These are phyloP conservation scores for Cercospora sojina DNA, from an alignment of 2,329 filamentous ascomycete species.

Conservation along the genomic window DNA sequence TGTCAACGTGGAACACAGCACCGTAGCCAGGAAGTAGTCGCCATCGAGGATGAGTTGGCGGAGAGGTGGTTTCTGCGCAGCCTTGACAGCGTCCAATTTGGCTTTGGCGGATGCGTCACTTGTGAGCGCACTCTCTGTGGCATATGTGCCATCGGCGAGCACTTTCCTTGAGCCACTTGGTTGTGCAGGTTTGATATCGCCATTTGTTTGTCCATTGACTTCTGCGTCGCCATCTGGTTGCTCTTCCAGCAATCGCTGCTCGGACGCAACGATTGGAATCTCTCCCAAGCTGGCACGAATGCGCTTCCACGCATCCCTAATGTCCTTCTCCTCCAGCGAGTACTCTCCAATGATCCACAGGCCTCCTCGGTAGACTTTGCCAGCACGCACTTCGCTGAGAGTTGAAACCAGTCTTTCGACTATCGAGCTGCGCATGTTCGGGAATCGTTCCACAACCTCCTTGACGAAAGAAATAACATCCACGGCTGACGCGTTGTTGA, in stretches of 20 bases:
- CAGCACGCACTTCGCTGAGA: slow-evolving; percentile 86
- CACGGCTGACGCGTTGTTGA: slow-evolving; percentile 93
- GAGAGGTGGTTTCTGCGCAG: slow-evolving; percentile 91
- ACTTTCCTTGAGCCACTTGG: slow-evolving; percentile 87
- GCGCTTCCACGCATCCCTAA: slow-evolving; percentile 93
- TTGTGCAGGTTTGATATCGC: slow-evolving; percentile 70
- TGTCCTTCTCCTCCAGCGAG: slow-evolving; percentile 88
- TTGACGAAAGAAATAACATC: slow-evolving; percentile 99
- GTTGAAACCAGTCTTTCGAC: slow-evolving; percentile 86
- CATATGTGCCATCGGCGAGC: slow-evolving; percentile 93
- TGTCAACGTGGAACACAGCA: slow-evolving; percentile 91
- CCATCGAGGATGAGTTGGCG: slow-evolving; percentile 94
- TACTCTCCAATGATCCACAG: slow-evolving; percentile 99
- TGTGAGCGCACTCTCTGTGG: slow-evolving; percentile 92
- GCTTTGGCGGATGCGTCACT: slow-evolving; percentile 87
- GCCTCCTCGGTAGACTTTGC: slow-evolving; percentile 94
- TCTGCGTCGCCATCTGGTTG: slow-evolving; percentile 63
- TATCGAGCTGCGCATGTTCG: slow-evolving; percentile 80
- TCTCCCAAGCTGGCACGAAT: slow-evolving; percentile 92
- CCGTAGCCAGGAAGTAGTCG: slow-evolving; percentile 93
- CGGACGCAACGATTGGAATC: slow-evolving; percentile 93
- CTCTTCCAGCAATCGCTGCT: slow-evolving; percentile 87
- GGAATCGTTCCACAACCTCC: slow-evolving; percentile 98
- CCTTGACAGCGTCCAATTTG: slow-evolving; percentile 92
- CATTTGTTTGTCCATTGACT: slow-evolving; percentile 72